A percentile compares a stretch with the other conserved stretches of the same genome.
Evolutionary conservation across 2,329 filamentous ascomycete species (phyloP).

Genomic region (Drechmeria coniospora): DNA sequence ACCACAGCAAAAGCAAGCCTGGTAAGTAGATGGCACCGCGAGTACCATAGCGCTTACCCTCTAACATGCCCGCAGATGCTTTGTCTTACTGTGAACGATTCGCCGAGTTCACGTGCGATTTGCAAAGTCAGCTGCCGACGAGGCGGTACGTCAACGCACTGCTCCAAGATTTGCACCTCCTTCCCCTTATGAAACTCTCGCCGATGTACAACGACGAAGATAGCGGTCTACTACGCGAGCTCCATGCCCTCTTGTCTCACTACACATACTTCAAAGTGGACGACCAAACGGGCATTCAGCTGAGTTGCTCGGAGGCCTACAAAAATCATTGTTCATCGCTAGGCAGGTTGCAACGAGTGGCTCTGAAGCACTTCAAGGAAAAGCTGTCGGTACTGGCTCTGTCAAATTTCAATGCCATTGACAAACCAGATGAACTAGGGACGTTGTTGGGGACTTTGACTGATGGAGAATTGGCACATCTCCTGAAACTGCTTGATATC

Average conservation of each 20-base stretch:
- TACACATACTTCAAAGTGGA: conserved; percentile 83
- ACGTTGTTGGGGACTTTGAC: conserved; percentile 57
- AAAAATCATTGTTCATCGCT: conserved; percentile 64
- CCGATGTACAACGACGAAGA: conserved; percentile 61
- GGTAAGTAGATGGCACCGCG: conserved; percentile 17
- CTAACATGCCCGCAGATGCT: conserved; percentile 34
- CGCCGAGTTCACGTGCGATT: conserved; percentile 73
- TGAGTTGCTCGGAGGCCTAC: conserved; percentile 57
- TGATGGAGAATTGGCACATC: conserved; percentile 55
- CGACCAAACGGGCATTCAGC: conserved; percentile 71
- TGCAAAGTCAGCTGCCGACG: conserved; percentile 88
- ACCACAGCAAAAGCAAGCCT: conserved; percentile 34
- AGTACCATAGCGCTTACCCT: background rate
- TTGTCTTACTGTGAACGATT: conserved; percentile 84
- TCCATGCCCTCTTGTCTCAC: conserved; percentile 66
- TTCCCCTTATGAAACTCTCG: conserved; percentile 65
- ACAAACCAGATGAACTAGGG: conserved; percentile 63
- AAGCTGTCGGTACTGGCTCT: conserved; percentile 84
- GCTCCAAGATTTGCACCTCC: conserved; percentile 68
- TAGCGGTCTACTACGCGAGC: conserved; percentile 64
- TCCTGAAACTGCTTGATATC: conserved; percentile 60
- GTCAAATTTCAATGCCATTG: conserved; percentile 82
- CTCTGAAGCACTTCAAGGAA: conserved; percentile 70
- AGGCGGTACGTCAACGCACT: conserved; percentile 85
- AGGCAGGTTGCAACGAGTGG: conserved; percentile 63